Base-by-base conservation (phyloP, 1,139 yeast genomes). In the Kodamaea anthophila region DNA sequence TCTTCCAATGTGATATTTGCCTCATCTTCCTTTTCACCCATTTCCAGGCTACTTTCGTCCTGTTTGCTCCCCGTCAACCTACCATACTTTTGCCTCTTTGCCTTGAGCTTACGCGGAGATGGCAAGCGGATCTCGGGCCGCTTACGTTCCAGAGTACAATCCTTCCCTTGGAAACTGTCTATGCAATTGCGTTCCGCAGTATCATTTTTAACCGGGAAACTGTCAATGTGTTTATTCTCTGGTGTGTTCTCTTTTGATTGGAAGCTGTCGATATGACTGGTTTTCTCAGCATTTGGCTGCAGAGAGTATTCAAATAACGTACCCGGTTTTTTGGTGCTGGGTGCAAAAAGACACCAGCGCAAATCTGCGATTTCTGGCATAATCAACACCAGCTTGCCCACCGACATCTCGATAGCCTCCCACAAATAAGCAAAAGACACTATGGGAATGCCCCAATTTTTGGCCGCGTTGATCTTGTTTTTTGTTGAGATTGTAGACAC, bases 371-470 rank as follows among this genome's bases (percentile, higher is more conserved):
- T 38, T 30, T 58, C 56, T 3, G 70, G 68, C 37, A 60, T 42
- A 4, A 42, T 33, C 13, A 51, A 39, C 3, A 38, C 28, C n/a
- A 47, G 37, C 22, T 42, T 40, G 5, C 39, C 40, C 8, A 35
- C 32, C 16, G 55, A 50, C n/a, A 36, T 31, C 26, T 49, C 54
- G 26, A 57, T 29, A 23, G 51, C 49, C 37, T 65, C 76, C 73
- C 78, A 74, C 4, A 76, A 33, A 38, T 61, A 76, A 0, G 74
- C 68, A 2, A 70, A 37, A 0, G 79, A 69, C 0, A 74, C 66
- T n/a, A 75, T 65, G 0, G 82, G 81, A 3, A 74, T 65, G 23
- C 55, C 49, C 74, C 80, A 72, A 24, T 58, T 55, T 38, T 72
- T 73, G 1, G 80, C 77, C 15, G 79, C 80, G 32, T 58, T 58